Conservation (phyloP, 2,329 filamentous ascomycete genomes). For the Hyphodiscus sp. region DNA sequence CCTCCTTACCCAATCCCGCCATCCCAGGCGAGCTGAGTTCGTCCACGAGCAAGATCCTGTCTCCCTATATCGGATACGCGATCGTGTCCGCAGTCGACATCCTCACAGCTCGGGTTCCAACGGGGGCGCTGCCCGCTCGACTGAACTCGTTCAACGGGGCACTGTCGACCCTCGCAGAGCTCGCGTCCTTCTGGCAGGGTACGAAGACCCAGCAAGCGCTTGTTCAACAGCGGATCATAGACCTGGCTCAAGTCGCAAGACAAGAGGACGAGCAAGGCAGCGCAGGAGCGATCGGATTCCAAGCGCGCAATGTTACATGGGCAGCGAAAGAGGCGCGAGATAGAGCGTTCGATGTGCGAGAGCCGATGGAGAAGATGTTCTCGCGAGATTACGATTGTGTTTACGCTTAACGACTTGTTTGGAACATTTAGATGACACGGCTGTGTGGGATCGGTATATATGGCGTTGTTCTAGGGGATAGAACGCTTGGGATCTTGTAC, state of each 20-base stretch:
- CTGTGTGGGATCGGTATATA: background rate
- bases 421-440: background rate
- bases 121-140: conserved; percentile 44
- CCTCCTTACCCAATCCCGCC: background rate
- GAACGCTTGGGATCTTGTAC: background rate
- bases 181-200: conserved; percentile 54
- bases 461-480: background rate
- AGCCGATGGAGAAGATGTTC: conserved; percentile 37
- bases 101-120: conserved; percentile 51
- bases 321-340: conserved; percentile 1
- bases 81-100: conserved; percentile 61
- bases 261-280: conserved; percentile 5
- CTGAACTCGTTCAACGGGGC: conserved; percentile 49
- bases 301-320: conserved; percentile 1
- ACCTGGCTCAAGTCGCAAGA: conserved; percentile 5
- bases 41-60: conserved; percentile 35
- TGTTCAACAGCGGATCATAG: conserved; percentile 20
- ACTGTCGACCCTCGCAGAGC: conserved; percentile 47
- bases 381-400: conserved; percentile 22
- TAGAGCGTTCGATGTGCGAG: conserved; percentile 19
- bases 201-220: conserved; percentile 39
- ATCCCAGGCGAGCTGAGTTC: conserved; percentile 1
- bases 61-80: conserved; percentile 57
- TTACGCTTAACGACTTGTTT: conserved; percentile 16
- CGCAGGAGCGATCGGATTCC: conserved; percentile 4